phyloP scores from a whole-genome alignment of 768 basidiomycete species.

The Amanita rubescens region DNA sequence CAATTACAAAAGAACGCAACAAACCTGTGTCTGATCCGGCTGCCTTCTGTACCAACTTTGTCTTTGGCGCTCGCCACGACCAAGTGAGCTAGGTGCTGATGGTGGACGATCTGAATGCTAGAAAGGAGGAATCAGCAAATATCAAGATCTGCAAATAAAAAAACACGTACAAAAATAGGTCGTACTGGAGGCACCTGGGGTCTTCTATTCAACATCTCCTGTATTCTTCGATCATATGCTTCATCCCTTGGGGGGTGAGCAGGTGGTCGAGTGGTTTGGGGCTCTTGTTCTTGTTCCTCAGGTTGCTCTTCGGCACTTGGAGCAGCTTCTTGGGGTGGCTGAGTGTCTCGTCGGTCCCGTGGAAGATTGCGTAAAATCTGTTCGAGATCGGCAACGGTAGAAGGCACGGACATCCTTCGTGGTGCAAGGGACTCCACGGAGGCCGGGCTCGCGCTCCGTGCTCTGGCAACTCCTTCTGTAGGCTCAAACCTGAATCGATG shows the following conservation, averaged over 20 bases:
- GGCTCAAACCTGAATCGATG: slow-evolving; percentile 51
- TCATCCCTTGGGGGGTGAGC: background rate
- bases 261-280: background rate
- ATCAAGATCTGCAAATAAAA: background rate
- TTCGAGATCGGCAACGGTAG: slow-evolving; percentile 8
- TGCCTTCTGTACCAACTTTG: slow-evolving; percentile 2
- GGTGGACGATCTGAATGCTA: slow-evolving; percentile 1
- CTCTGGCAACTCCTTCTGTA: slow-evolving; percentile 24
- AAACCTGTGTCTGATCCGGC: slow-evolving; percentile 14
- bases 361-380: slow-evolving; percentile 2
- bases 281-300: background rate
- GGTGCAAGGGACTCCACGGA: slow-evolving; percentile 21
- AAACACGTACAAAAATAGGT: slow-evolving; percentile 21
- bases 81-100: slow-evolving; percentile 1
- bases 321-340: background rate
- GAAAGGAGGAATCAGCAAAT: slow-evolving; percentile 4
- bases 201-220: background rate
- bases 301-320: background rate
- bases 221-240: background rate
- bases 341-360: background rate
- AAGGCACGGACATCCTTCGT: slow-evolving; percentile 23
- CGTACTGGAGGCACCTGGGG: slow-evolving; percentile 13
- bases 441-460: slow-evolving; percentile 31
- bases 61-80: background rate
- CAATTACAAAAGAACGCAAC: background rate